Conservation (phyloP, 2,329 filamentous ascomycete genomes). For the Fusarium poae region DNA sequence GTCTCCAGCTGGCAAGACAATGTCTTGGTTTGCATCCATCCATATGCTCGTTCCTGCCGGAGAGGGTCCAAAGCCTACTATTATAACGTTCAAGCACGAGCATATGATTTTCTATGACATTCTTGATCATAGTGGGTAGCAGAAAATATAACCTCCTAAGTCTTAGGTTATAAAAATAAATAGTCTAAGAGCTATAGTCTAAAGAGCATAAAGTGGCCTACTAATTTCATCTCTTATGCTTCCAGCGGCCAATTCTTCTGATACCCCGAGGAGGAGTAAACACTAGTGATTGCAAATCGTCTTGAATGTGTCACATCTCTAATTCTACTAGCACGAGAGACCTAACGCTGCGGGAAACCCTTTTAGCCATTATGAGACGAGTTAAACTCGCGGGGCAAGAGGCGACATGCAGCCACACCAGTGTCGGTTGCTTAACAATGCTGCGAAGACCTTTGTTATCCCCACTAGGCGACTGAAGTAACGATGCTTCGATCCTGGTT, state of each 20-base stretch:
- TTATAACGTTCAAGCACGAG: conserved; percentile 33
- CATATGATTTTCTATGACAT: conserved; percentile 29
- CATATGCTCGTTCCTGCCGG: conserved; percentile 35
- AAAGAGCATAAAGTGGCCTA: too few species aligned
- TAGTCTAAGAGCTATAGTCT: too few species aligned
- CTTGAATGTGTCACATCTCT: not conserved
- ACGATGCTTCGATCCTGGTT: conserved; percentile 5
- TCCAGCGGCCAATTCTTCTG: too few species aligned
- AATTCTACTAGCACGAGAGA: not conserved
- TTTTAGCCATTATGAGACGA: not conserved
- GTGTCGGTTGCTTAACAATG: not conserved
- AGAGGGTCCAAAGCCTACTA: conserved; percentile 30
- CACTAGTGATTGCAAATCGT: not conserved
- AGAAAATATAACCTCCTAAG: too few species aligned
- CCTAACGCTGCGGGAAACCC: not conserved
- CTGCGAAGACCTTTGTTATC: not conserved
- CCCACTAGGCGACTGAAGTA: not conserved
- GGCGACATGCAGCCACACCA: not conserved
- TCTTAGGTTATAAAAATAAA: too few species aligned
- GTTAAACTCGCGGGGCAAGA: not conserved
- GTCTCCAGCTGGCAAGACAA: conserved; percentile 40
- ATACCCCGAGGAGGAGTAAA: not conserved
- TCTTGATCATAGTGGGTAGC: too few species aligned
- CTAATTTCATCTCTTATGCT: too few species aligned
- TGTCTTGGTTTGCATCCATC: conserved; percentile 32